These are phyloP conservation scores for Neospermospora avenae DNA, from an alignment of 2,329 filamentous ascomycete species.

Conservation along the genomic window DNA sequence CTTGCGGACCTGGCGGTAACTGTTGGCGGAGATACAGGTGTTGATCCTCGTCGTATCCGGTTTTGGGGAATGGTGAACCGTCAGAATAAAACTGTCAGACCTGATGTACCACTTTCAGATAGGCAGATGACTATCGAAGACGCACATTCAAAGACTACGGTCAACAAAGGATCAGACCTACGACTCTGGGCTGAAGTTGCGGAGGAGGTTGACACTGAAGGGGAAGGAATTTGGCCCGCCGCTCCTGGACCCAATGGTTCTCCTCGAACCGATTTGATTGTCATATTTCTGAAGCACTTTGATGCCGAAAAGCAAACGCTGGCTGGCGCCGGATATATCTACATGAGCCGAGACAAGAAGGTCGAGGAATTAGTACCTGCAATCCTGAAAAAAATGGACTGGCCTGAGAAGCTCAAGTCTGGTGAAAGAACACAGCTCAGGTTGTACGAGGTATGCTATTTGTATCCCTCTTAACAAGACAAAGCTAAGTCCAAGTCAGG, in stretches of 20 bases:
- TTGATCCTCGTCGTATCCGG: constrained; percentile 68
- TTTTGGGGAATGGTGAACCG: constrained; percentile 98
- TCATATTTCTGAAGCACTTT: constrained; percentile 92
- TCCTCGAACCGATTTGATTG: constrained; percentile 61
- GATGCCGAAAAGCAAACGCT: constrained; percentile 74
- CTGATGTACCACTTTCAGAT: constrained; percentile 82
- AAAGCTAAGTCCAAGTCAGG: constrained; percentile 41
- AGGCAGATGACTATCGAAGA: constrained; percentile 75
- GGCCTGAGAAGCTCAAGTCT: constrained; percentile 69
- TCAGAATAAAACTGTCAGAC: constrained; percentile 93
- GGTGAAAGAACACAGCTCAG: constrained; percentile 59
- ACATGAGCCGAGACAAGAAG: constrained; percentile 83
- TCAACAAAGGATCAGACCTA: constrained; percentile 64
- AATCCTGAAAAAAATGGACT: constrained; percentile 81
- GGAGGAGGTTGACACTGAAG: constrained; percentile 62
- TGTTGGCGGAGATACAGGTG: constrained; percentile 66
- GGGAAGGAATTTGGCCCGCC: constrained; percentile 69
- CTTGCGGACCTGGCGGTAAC: constrained; percentile 70
- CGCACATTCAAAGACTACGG: constrained; percentile 61
- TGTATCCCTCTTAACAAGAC: too few species aligned
- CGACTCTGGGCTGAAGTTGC: constrained; percentile 84
- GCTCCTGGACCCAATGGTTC: constrained; percentile 56
- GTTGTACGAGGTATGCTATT: constrained; percentile 67
- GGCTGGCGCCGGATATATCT: constrained; percentile 76
- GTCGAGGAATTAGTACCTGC: constrained; percentile 77